Conservation (phyloP, 345 rosid species). For the Salix viminalis region DNA sequence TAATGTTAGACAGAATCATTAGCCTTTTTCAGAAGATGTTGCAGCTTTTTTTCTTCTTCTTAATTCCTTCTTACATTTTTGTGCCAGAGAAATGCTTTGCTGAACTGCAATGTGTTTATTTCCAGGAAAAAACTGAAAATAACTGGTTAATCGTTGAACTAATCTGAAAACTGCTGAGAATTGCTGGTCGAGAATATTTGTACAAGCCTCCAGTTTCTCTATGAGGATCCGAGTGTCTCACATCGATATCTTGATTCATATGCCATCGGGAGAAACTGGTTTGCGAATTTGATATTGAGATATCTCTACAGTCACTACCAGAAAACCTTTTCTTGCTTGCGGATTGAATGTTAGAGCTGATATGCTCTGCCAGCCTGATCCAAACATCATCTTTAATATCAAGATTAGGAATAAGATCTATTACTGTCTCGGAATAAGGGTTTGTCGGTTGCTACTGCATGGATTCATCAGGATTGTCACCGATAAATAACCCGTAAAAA, state of each 20-base stretch:
- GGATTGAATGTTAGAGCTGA: too few species aligned
- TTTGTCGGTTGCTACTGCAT: too few species aligned
- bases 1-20: background rate
- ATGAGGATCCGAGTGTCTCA: background rate
- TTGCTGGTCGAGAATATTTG: background rate
- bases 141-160: background rate
- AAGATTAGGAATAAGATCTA: too few species aligned
- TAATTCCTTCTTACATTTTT: background rate
- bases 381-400: too few species aligned
- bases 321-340: background rate
- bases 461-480: too few species aligned
- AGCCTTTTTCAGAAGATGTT: background rate
- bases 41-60: background rate
- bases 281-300: background rate
- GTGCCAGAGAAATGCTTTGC: background rate
- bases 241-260: background rate
- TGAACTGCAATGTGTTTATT: background rate
- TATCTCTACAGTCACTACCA: background rate
- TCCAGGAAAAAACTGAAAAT: background rate
- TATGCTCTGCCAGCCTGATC: too few species aligned
- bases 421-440: too few species aligned
- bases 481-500: too few species aligned
- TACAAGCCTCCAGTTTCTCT: too few species aligned
- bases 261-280: background rate
- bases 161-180: background rate